These are phyloP conservation scores for Psidium guajava DNA, from an alignment of 345 rosid species.

Conservation along the genomic window DNA sequence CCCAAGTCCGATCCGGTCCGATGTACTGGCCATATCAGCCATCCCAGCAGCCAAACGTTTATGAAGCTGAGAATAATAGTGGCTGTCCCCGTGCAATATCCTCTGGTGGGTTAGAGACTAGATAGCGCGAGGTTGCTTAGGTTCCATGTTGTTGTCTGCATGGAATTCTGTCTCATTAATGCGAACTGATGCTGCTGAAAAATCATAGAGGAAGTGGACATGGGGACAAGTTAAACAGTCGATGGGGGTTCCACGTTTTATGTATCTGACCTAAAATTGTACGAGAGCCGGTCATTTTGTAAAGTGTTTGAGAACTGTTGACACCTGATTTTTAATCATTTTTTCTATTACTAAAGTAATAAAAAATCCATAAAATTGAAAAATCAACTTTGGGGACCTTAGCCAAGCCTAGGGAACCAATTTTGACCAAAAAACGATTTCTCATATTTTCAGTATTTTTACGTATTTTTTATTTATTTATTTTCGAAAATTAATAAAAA, in stretches of 20 bases:
- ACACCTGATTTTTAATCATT: too few species aligned
- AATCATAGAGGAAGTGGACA: neutral
- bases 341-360: too few species aligned
- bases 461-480: too few species aligned
- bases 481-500: too few species aligned
- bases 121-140: neutral
- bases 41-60: neutral
- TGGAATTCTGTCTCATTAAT: neutral
- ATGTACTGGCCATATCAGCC: neutral
- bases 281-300: neutral
- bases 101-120: neutral
- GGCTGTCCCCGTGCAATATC: neutral
- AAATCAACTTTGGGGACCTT: too few species aligned
- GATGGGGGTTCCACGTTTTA: neutral
- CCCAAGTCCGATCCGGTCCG: neutral
- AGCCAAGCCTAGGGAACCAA: too few species aligned
- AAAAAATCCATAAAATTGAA: too few species aligned
- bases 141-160: neutral
- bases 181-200: neutral
- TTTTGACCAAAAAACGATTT: too few species aligned
- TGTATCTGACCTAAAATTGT: neutral
- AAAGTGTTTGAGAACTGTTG: neutral
- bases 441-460: too few species aligned
- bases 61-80: neutral
- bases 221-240: neutral